Evolutionary conservation across 306 rosid genomes (phyloP), one percentile per base, ranked within the genome.

Genomic region (Cyclanthera cordifolia): DNA sequence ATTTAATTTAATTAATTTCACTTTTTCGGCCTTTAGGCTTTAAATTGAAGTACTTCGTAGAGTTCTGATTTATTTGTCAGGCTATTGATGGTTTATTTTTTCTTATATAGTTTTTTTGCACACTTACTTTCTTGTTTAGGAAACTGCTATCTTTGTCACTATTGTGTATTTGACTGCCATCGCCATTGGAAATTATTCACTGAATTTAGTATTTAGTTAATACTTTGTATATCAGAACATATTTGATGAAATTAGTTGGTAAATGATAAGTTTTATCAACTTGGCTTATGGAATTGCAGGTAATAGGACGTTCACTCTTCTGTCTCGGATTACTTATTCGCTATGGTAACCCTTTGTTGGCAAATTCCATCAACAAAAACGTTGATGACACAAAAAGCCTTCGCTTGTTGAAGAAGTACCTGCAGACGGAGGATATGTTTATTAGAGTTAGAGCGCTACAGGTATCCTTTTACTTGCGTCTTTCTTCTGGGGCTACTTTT

Each of bases 321-420:
- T 90, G 95, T 77, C 85, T 93, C 30, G 99, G 99, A 69, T 81
- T 75, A 70, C 99, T 93, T 69, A 85, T 93, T 78, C 99, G 99
- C 8, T 93, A 90, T 65, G 99, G 99, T 47, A 84, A 82, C 71
- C 66, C 80, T 60, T 82, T 93, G 81, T 75, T 88, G 69, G 67
- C 77, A 48, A 81, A 77, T 78, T 75, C 94, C 65, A 72, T 72
- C 79, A 77, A 76, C 77, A 82, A 74, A 74, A 75, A 16, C 67
- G 25, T 79, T 71, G 88, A 93, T 74, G 80, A 80, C 43, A 76
- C 25, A 43, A 78, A 79, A 72, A 83, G 95, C 80, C 82, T 90
- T 68, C 68, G 75, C 74, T 80, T 93, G 85, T 82, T 87, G 81
- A 82, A 78, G 39, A 93, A 82, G 76, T 83, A 84, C 78, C 91